These are phyloP conservation scores for Catunica adiposa DNA, from an alignment of 2,329 filamentous ascomycete genomes.

Conservation along the genomic window DNA sequence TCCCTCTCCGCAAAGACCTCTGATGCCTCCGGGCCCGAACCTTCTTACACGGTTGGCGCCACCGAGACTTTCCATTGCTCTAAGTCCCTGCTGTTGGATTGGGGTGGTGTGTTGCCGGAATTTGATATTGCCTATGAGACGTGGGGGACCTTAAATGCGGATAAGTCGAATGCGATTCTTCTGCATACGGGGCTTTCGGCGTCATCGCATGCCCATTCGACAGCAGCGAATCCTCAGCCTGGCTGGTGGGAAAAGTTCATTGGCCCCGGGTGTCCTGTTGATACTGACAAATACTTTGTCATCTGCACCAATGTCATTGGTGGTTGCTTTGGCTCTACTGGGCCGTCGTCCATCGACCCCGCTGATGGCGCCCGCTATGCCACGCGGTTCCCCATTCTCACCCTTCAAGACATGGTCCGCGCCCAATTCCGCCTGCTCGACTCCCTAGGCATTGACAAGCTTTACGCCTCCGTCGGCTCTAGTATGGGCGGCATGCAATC, in stretches of 20 bases:
- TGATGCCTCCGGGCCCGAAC: conserved; percentile 66
- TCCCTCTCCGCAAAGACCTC: conserved; percentile 39
- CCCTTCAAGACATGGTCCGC: conserved; percentile 93
- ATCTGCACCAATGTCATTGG: conserved; percentile 96
- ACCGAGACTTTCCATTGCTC: conserved; percentile 61
- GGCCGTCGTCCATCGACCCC: conserved; percentile 74
- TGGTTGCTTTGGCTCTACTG: conserved; percentile 90
- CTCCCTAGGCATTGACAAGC: conserved; percentile 52
- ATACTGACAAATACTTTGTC: conserved; percentile 82
- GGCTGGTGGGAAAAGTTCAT: conserved; percentile 99
- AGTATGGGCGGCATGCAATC: conserved; percentile 99
- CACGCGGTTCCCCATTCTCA: conserved; percentile 87
- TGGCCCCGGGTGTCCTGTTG: conserved; percentile 65
- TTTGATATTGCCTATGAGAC: conserved; percentile 88
- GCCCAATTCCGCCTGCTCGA: conserved; percentile 87
- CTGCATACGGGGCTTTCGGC: conserved; percentile 88
- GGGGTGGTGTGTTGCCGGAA: conserved; percentile 79
- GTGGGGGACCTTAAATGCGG: conserved; percentile 67
- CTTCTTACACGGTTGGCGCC: conserved; percentile 81
- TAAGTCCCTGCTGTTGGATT: conserved; percentile 69
- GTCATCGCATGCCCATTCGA: conserved; percentile 93
- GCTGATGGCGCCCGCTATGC: conserved; percentile 78
- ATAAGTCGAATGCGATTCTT: conserved; percentile 76
- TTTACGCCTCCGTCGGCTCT: conserved; percentile 85
- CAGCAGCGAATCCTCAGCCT: conserved; percentile 65